Base-by-base conservation (phyloP, 164 flowering plant genomes). In the Magnolia sinica region DNA sequence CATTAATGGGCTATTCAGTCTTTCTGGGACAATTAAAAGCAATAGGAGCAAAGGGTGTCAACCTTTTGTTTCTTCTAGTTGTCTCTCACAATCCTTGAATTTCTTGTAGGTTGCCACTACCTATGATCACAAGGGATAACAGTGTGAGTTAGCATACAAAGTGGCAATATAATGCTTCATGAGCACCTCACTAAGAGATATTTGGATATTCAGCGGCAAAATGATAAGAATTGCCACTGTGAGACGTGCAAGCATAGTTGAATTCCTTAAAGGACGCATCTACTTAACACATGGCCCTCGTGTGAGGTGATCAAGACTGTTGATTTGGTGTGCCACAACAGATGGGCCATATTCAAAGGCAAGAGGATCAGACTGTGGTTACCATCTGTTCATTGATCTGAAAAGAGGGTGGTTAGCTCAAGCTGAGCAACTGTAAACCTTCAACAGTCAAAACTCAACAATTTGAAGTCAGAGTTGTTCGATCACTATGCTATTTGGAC, bases 41-140 rank as follows among this genome's bases (percentile, higher is more conserved):
- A 66, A 75, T 6, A 50, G 6, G 10, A 18, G 19, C 22, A 69
- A 49, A 22, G 67, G 13, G 8, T 55, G 20, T 37, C 31, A 80
- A 94, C 99, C 97, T 90, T 88, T 94, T 73, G 97, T 63, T 80
- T 94, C 98, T 85, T 89, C 89, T 75, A 96, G 72, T 80, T 91
- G 94, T 82, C 86, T 94, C 83, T 94, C 97, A 82, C 93, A 92
- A 63, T 91, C 97, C 87, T 91, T 94, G 80, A 87, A 96, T 75
- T 75, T 83, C 82, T 83, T 87, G 78, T 81, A 96, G 51, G 82
- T 87, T 31, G 88, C 78, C 65, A 96, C 97, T 31, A 96, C 97
- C 99, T 96, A 69, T 50, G 16, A 68, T 45, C 58, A 52, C 71
- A 82, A 71, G 61, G 61, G 78, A 50, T 19, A 76, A 23, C 7